These are phyloP conservation scores for Cystobasidium pallidum DNA, from an alignment of 1,284 basidiomycete species.

Conservation along the genomic window DNA sequence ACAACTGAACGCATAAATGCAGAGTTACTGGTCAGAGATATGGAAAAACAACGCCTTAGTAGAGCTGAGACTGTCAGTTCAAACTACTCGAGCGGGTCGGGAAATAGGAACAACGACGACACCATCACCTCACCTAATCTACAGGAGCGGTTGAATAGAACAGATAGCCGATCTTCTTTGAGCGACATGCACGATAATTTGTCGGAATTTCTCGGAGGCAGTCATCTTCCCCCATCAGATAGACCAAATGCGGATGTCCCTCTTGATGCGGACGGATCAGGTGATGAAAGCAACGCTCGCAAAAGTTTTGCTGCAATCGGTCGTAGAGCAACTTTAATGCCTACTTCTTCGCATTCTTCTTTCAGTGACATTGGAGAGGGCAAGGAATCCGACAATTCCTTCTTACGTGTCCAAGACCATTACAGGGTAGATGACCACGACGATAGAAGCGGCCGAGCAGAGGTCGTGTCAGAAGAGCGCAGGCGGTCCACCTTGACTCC, in stretches of 20 bases:
- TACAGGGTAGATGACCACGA: background rate
- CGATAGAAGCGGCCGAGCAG: background rate
- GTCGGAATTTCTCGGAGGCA: background rate
- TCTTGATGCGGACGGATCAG: conserved; percentile 23
- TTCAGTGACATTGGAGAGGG: background rate
- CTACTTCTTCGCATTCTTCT: conserved; percentile 18
- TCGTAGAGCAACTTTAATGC: conserved; percentile 19
- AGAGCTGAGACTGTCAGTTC: conserved; percentile 11
- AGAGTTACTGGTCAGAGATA: conserved; percentile 22
- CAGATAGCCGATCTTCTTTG: conserved; percentile 1
- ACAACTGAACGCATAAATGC: background rate
- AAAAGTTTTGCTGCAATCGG: conserved; percentile 24
- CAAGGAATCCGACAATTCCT: background rate
- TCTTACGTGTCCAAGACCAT: background rate
- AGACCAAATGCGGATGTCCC: conserved; percentile 24
- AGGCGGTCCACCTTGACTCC: conserved; percentile 6
- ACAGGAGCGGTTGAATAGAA: background rate
- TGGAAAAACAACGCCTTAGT: conserved; percentile 20
- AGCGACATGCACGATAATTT: background rate
- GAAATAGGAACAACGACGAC: conserved; percentile 6
- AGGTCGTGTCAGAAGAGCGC: background rate
- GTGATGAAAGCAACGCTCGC: conserved; percentile 5
- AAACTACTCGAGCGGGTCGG: conserved; percentile 1
- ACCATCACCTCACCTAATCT: conserved; percentile 14
- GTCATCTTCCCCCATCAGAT: background rate